These are phyloP conservation scores for Crithidia acanthocephali DNA, from an alignment of 208 protist species.

Conservation along the genomic window DNA sequence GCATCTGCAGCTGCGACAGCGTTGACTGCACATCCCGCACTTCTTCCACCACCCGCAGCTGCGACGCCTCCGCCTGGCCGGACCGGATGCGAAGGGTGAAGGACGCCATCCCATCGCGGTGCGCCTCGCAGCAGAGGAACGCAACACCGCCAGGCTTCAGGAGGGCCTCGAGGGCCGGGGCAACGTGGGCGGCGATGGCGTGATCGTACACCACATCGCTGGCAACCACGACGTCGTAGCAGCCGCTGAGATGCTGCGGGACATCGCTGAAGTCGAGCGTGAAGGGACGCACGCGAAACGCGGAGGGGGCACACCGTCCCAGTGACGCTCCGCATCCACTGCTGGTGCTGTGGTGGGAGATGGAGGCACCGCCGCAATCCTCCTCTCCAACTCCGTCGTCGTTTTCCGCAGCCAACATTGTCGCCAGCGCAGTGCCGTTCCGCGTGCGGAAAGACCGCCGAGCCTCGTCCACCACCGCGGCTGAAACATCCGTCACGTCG, in stretches of 20 bases:
- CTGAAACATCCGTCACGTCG: constrained; percentile 54
- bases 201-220: constrained; percentile 74
- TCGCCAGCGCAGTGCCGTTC: constrained; percentile 30
- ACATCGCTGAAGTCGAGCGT: constrained; percentile 48
- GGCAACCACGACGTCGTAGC: constrained; percentile 52
- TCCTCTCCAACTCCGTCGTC: neutral
- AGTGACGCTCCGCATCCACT: neutral
- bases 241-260: constrained; percentile 17
- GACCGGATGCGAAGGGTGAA: constrained; percentile 36
- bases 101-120: constrained; percentile 56
- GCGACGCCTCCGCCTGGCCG: constrained; percentile 16
- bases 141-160: constrained; percentile 50
- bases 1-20: constrained; percentile 38
- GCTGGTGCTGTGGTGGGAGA: neutral
- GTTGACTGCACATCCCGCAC: constrained; percentile 31
- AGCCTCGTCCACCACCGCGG: constrained; percentile 41
- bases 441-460: constrained; percentile 28
- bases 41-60: constrained; percentile 37
- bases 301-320: neutral
- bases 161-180: constrained; percentile 42
- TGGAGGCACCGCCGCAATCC: neutral
- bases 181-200: constrained; percentile 43
- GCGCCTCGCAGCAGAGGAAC: constrained; percentile 63
- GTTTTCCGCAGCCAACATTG: neutral
- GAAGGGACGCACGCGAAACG: constrained; percentile 19